Conservation (phyloP, 1,284 basidiomycete species). For the Cryptococcus sp. region DNA sequence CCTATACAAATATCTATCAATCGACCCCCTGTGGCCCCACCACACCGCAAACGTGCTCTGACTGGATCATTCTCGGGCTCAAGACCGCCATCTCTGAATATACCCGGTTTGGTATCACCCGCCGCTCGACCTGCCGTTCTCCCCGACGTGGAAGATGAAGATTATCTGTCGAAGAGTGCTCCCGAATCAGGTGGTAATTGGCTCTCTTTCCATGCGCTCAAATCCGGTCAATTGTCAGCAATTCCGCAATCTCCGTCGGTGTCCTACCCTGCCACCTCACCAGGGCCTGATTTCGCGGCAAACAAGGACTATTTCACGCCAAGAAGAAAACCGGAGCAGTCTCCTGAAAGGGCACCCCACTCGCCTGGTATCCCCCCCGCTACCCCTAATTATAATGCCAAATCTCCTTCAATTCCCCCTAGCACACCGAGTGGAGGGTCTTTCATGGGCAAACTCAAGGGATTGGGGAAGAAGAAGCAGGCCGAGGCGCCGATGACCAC, state of each 20-base stretch:
- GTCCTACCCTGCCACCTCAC: constrained; percentile 2
- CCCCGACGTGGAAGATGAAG: constrained; percentile 30
- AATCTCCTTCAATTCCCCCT: constrained; percentile 4
- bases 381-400: not conserved
- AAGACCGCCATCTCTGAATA: constrained; percentile 51
- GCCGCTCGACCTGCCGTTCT: constrained; percentile 60
- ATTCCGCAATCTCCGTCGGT: constrained; percentile 27
- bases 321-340: constrained; percentile 13
- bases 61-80: constrained; percentile 26
- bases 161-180: constrained; percentile 32
- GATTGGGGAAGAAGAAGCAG: constrained; percentile 64
- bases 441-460: constrained; percentile 76
- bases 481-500: constrained; percentile 50
- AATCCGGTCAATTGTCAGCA: constrained; percentile 21
- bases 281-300: constrained; percentile 33
- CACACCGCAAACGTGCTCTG: constrained; percentile 38
- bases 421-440: constrained; percentile 62
- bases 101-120: constrained; percentile 65
- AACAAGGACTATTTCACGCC: constrained; percentile 2
- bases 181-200: constrained; percentile 26
- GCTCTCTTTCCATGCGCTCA: constrained; percentile 30
- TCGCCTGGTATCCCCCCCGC: constrained; percentile 13
- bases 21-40: constrained; percentile 26
- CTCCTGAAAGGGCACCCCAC: constrained; percentile 16
- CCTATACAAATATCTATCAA: constrained; percentile 47